These are phyloP conservation scores for Boletus subcaerulescens DNA, from an alignment of 768 basidiomycete genomes.

Conservation along the genomic window DNA sequence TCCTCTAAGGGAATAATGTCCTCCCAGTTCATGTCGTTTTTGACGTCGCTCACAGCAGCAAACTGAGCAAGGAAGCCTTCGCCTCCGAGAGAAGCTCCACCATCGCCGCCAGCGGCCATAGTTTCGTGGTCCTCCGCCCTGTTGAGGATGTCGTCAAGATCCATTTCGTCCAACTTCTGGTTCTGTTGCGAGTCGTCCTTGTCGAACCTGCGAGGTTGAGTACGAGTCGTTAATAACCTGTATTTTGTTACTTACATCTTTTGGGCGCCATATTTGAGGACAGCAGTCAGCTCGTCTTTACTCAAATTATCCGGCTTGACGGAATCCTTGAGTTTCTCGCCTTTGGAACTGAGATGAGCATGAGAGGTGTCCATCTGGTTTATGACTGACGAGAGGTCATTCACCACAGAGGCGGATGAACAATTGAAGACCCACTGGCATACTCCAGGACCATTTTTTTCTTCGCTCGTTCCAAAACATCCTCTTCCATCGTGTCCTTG, in stretches of 20 bases:
- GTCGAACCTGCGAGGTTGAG: conserved; percentile 70
- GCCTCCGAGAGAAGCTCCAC: conserved; percentile 93
- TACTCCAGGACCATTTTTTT: conserved; percentile 99
- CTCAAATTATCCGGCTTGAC: conserved; percentile 81
- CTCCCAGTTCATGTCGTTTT: conserved; percentile 99
- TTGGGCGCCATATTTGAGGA: conserved; percentile 97
- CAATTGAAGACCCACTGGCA: conserved; percentile 70
- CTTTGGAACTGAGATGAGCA: conserved; percentile 87
- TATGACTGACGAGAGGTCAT: conserved; percentile 65
- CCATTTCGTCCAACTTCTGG: conserved; percentile 98
- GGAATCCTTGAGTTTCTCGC: conserved; percentile 58
- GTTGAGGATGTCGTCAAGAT: conserved; percentile 96
- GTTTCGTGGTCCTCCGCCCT: conserved; percentile 98
- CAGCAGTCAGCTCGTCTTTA: conserved; percentile 95
- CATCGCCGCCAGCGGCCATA: conserved; percentile 73
- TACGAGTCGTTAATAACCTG: neutral
- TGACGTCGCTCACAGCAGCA: conserved; percentile 94
- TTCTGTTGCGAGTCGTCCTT: conserved; percentile 91
- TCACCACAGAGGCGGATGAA: conserved; percentile 16
- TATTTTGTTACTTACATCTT: conserved; percentile 67
- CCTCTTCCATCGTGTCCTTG: conserved; percentile 99
- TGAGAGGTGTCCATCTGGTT: conserved; percentile 99
- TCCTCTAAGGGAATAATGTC: conserved; percentile 97
- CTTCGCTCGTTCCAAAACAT: conserved; percentile 95
- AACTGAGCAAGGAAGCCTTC: conserved; percentile 95